phyloP scores from a whole-genome alignment of 805 yeast genomes.

The Kuraishia capsulata region DNA sequence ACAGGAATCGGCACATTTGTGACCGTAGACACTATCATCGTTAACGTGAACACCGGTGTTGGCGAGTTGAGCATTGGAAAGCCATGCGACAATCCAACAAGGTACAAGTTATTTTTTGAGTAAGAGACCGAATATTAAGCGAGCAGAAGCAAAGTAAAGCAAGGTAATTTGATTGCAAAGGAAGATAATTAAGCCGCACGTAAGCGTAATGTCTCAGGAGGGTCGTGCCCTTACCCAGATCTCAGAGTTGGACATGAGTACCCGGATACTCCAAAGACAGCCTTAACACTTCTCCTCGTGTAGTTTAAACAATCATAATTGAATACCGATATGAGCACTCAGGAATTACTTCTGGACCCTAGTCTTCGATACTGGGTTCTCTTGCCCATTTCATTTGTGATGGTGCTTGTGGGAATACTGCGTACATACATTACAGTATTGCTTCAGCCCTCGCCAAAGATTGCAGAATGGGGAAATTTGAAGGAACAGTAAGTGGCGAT shows the following conservation, averaged over 20 bases:
- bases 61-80: constrained; percentile 7
- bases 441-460: constrained; percentile 49
- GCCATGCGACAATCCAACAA: constrained; percentile 2
- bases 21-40: constrained; percentile 6
- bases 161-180: no score
- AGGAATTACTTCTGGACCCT: constrained; percentile 68
- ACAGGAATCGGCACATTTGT: constrained; percentile 9
- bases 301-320: neutral
- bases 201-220: no score
- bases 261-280: no score
- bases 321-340: constrained; percentile 15
- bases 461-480: constrained; percentile 38
- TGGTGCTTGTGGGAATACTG: constrained; percentile 79
- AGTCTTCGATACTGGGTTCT: constrained; percentile 82
- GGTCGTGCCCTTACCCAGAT: no score
- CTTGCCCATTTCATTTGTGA: constrained; percentile 79
- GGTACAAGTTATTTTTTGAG: constrained; percentile 7
- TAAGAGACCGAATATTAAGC: no score
- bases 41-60: constrained; percentile 4
- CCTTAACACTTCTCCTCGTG: no score
- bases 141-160: no score
- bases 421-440: constrained; percentile 60
- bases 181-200: neutral
- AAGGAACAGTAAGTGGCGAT: constrained; percentile 45
- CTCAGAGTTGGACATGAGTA: no score